Conservation (phyloP, 495 filamentous ascomycete genomes). For the Xanthoparmelia taractica region DNA sequence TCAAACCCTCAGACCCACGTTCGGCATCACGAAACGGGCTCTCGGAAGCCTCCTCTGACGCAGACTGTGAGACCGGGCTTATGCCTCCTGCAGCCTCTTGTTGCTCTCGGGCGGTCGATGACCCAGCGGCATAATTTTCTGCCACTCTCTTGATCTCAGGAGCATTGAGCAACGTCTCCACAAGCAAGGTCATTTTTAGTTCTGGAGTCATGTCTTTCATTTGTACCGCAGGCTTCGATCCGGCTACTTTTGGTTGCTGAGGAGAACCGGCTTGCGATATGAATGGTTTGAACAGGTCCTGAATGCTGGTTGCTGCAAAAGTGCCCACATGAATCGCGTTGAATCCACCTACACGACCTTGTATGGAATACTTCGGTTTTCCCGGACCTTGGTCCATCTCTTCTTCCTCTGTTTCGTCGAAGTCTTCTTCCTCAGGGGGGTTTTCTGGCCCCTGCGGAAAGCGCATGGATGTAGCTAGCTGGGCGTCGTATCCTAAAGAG, state of each 20-base stretch:
- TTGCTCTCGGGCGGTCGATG: background rate
- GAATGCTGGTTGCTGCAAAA: constrained; percentile 1
- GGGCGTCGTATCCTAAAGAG: constrained; percentile 63
- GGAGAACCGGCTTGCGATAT: constrained; percentile 1
- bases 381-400: constrained; percentile 17
- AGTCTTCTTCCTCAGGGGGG: constrained; percentile 36
- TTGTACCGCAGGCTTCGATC: constrained; percentile 6
- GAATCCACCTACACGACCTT: constrained; percentile 5
- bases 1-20: constrained; percentile 28
- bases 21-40: background rate
- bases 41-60: background rate
- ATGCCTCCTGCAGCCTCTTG: background rate
- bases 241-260: background rate
- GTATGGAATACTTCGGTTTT: background rate
- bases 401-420: constrained; percentile 33
- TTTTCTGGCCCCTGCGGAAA: constrained; percentile 29
- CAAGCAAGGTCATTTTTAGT: constrained; percentile 28
- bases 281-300: constrained; percentile 15
- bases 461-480: constrained; percentile 25
- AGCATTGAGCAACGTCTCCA: constrained; percentile 31
- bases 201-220: constrained; percentile 27
- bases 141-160: constrained; percentile 25
- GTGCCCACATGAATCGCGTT: constrained; percentile 9
- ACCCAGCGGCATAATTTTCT: background rate
- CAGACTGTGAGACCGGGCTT: background rate